Percentiles rank a stretch among this genome's conserved stretches.
Conservation (phyloP, 2,329 filamentous ascomycete genomes). For the Nemania sp. region DNA sequence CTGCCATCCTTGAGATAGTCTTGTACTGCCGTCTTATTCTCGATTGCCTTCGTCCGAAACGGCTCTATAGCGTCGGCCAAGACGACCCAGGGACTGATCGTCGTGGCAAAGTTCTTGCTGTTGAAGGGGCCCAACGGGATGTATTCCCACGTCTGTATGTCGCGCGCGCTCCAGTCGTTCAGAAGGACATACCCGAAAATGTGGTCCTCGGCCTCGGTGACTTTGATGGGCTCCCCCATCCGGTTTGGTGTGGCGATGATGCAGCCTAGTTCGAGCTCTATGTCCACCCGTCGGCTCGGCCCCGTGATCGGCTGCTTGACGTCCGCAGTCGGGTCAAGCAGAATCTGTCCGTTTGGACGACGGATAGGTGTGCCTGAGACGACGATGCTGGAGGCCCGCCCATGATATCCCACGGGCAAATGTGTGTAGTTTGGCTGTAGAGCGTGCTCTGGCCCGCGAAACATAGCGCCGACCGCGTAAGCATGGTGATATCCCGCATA, state of each 20-base stretch:
- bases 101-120: slow-evolving; percentile 80
- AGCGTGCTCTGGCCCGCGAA: slow-evolving; percentile 73
- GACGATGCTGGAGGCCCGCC: slow-evolving; percentile 75
- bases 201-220: slow-evolving; percentile 68
- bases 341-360: slow-evolving; percentile 76
- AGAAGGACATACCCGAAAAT: slow-evolving; percentile 81
- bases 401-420: slow-evolving; percentile 81
- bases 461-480: slow-evolving; percentile 68
- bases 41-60: slow-evolving; percentile 42
- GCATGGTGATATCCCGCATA: slow-evolving; percentile 82
- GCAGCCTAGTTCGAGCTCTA: slow-evolving; percentile 80
- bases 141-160: slow-evolving; percentile 85
- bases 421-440: slow-evolving; percentile 82
- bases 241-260: slow-evolving; percentile 70
- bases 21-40: slow-evolving; percentile 43
- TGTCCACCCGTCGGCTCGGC: slow-evolving; percentile 70
- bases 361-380: slow-evolving; percentile 73
- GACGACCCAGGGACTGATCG: slow-evolving; percentile 79
- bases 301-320: slow-evolving; percentile 67
- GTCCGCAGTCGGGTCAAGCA: slow-evolving; percentile 64
- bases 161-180: slow-evolving; percentile 86
- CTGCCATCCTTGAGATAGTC: slow-evolving; percentile 62
- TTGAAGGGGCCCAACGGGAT: slow-evolving; percentile 83
- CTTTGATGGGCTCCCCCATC: slow-evolving; percentile 65
- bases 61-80: slow-evolving; percentile 74